These are phyloP conservation scores for Rhodomyrtus psidioides DNA, from an alignment of 441 rosid genomes.

Conservation along the genomic window DNA sequence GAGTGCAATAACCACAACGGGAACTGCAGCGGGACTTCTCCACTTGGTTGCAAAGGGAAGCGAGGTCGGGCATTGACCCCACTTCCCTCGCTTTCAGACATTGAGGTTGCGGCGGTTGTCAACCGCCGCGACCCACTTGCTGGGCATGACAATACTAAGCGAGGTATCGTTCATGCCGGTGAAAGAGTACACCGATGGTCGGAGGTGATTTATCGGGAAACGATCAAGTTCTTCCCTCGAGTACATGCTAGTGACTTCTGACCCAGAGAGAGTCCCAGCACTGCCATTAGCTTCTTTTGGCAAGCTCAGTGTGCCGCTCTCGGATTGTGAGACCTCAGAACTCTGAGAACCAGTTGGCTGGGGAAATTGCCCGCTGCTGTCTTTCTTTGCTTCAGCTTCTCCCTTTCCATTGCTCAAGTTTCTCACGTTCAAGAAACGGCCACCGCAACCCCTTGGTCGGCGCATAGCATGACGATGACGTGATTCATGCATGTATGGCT, in stretches of 20 bases:
- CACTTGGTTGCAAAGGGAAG: constrained; percentile 28
- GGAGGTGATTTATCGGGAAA: constrained; percentile 16
- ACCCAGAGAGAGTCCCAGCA: constrained; percentile 39
- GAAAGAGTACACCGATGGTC: constrained; percentile 32
- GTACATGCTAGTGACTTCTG: constrained; percentile 74
- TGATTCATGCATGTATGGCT: constrained; percentile 88
- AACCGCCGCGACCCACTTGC: constrained; percentile 56
- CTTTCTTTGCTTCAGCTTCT: constrained; percentile 22
- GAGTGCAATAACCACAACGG: not conserved
- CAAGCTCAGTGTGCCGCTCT: constrained; percentile 44
- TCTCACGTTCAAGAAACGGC: constrained; percentile 79
- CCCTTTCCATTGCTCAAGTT: constrained; percentile 10
- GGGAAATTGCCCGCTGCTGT: not conserved
- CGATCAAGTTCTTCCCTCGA: constrained; percentile 18
- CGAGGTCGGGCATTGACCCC: constrained; percentile 14
- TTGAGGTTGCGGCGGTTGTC: constrained; percentile 45
- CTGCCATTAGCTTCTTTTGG: constrained; percentile 12
- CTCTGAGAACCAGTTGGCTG: constrained; percentile 58
- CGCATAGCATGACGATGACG: constrained; percentile 94
- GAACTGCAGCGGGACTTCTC: constrained; percentile 6
- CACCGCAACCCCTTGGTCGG: constrained; percentile 85
- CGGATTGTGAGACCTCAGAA: constrained; percentile 74
- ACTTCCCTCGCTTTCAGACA: constrained; percentile 22
- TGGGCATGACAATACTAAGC: constrained; percentile 36
- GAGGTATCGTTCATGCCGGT: constrained; percentile 27